A percentile compares a stretch with the other conserved stretches of the same genome.
Evolutionary conservation across 495 filamentous ascomycete genomes (phyloP).

Genomic region (Penicillium cataractarum): DNA sequence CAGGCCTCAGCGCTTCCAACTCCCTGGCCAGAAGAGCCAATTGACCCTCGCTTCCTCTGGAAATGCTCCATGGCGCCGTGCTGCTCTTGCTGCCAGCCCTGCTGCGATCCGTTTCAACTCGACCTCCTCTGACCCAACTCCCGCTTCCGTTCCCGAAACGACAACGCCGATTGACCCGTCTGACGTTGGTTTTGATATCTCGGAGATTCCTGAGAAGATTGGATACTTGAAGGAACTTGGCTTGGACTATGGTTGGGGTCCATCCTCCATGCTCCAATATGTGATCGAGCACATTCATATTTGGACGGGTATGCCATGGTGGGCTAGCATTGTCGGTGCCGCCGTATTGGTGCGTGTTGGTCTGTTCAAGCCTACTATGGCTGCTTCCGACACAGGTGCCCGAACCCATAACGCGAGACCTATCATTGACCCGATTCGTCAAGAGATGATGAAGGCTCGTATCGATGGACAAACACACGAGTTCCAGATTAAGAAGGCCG

Average conservation of each 20-base stretch:
- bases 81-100: conserved; percentile 26
- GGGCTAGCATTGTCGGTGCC: conserved; percentile 67
- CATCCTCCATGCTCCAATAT: conserved; percentile 69
- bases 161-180: conserved; percentile 26
- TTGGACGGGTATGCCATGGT: conserved; percentile 75
- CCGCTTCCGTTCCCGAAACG: conserved; percentile 26
- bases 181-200: conserved; percentile 40
- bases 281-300: conserved; percentile 82
- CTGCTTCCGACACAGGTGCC: conserved; percentile 60
- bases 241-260: conserved; percentile 83
- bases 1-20: conserved; percentile 32
- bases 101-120: conserved; percentile 49
- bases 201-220: conserved; percentile 66
- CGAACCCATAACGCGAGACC: conserved; percentile 51
- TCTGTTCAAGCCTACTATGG: conserved; percentile 66
- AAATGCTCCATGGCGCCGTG: conserved; percentile 30
- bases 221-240: conserved; percentile 84
- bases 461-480: conserved; percentile 42
- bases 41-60: conserved; percentile 30
- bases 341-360: conserved; percentile 65
- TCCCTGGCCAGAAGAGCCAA: conserved; percentile 28
- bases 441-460: conserved; percentile 47
- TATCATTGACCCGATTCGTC: conserved; percentile 31
- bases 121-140: conserved; percentile 34
- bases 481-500: conserved; percentile 42